Percentiles rank a stretch among this genome's conserved stretches.
Conservation (phyloP, 1,139 yeast species). For the Suhomyces guaymorum region DNA sequence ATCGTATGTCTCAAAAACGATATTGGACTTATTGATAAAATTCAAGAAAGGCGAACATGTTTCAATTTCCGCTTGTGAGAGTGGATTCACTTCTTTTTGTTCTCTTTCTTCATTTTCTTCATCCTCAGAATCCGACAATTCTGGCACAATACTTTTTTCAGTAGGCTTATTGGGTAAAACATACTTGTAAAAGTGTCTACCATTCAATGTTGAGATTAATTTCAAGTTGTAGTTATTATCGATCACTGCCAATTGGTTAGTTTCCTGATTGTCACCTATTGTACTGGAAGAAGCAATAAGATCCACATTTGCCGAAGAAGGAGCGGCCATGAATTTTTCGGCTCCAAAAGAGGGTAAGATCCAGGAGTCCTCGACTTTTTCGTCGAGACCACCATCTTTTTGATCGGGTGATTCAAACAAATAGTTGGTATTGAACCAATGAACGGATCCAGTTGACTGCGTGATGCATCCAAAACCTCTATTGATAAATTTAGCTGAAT, state of each 20-base stretch:
- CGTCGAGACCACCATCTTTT: slow-evolving; percentile 23
- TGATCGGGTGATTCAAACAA: slow-evolving; percentile 36
- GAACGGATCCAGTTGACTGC: slow-evolving; percentile 59
- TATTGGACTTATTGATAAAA: slow-evolving; percentile 43
- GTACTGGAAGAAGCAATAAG: neutral
- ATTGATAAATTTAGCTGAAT: slow-evolving; percentile 27
- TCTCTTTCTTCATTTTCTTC: neutral
- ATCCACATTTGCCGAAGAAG: slow-evolving; percentile 15
- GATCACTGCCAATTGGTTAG: slow-evolving; percentile 40
- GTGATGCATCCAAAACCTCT: slow-evolving; percentile 59
- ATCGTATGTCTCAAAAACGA: slow-evolving; percentile 35
- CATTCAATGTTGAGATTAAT: slow-evolving; percentile 46
- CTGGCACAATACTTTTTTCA: slow-evolving; percentile 8
- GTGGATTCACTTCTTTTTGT: slow-evolving; percentile 35
- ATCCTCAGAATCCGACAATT: no score
- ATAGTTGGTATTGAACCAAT: slow-evolving; percentile 56
- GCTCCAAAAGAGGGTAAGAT: slow-evolving; percentile 40
- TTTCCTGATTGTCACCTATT: slow-evolving; percentile 2
- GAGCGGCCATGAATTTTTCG: slow-evolving; percentile 32
- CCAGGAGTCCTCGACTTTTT: slow-evolving; percentile 40
- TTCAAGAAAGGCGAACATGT: slow-evolving; percentile 59
- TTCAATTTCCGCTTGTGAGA: slow-evolving; percentile 65
- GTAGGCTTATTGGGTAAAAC: slow-evolving; percentile 38
- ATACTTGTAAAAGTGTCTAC: slow-evolving; percentile 45
- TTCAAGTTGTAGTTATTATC: slow-evolving; percentile 40